Conservation (phyloP, 345 rosid genomes). For the Eucalyptus polyanthemos region DNA sequence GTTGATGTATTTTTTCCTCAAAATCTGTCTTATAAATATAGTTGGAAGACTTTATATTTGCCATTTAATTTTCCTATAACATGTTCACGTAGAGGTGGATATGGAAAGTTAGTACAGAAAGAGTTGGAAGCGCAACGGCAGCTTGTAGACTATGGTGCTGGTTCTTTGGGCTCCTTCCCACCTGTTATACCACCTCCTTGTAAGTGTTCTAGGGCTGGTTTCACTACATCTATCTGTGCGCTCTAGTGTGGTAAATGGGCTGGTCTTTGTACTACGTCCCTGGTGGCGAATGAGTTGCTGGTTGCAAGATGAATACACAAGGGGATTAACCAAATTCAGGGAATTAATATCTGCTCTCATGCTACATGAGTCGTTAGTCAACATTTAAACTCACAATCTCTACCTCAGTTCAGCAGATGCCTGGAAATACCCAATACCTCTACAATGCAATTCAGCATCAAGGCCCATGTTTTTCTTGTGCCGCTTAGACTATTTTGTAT, state of each 20-base stretch:
- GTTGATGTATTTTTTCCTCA: background rate
- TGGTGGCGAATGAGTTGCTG: background rate
- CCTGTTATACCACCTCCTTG: constrained; percentile 57
- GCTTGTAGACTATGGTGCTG: constrained; percentile 93
- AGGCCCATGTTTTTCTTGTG: background rate
- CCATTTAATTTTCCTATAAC: constrained; percentile 24
- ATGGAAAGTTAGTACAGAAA: constrained; percentile 87
- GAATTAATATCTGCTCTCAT: background rate
- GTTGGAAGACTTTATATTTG: background rate
- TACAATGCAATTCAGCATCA: background rate
- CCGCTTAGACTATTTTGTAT: background rate
- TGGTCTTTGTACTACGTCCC: background rate
- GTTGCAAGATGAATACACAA: background rate
- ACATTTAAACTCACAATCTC: background rate
- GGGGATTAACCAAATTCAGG: background rate
- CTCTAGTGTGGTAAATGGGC: background rate
- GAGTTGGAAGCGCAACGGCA: constrained; percentile 93
- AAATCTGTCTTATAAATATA: background rate
- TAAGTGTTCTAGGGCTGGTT: constrained; percentile 26
- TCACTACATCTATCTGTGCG: background rate
- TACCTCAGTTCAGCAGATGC: background rate
- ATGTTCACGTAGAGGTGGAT: constrained; percentile 88
- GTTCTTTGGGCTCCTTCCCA: constrained; percentile 68
- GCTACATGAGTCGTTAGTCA: background rate
- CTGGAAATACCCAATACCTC: background rate